Percentiles rank a stretch among this genome's conserved stretches.
Evolutionary conservation across 176 grass and related monocot species (phyloP).

Genomic region (Guadua angustifolia): DNA sequence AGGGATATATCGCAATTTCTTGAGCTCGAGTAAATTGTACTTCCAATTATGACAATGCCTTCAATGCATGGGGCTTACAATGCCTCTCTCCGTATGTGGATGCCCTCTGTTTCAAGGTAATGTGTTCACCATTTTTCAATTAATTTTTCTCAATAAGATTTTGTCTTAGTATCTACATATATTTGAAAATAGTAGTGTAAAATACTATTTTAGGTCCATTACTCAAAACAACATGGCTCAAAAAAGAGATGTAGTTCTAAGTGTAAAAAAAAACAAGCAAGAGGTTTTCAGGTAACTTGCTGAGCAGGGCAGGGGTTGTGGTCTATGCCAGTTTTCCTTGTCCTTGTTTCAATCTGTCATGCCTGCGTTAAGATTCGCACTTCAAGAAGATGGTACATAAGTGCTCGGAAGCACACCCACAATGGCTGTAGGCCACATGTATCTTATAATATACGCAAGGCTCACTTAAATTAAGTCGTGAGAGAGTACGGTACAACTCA

Average conservation of each 20-base stretch:
- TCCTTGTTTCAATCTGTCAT: not conserved
- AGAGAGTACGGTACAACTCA: slow-evolving; percentile 18
- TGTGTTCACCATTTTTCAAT: not conserved
- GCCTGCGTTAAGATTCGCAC: not conserved
- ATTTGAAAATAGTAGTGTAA: not conserved
- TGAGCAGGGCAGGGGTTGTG: not conserved
- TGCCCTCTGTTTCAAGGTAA: not conserved
- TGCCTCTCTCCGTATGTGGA: not conserved
- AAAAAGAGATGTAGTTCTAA: not conserved
- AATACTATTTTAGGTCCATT: not conserved
- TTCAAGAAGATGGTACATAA: not conserved
- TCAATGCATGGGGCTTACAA: not conserved
- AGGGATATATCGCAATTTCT: not conserved
- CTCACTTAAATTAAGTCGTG: slow-evolving; percentile 21
- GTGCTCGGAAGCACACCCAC: not conserved
- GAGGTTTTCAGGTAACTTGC: not conserved
- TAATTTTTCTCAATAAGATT: not conserved
- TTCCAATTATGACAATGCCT: not conserved
- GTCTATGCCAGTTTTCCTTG: not conserved
- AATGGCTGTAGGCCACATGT: slow-evolving; percentile 19
- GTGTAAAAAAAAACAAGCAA: not conserved
- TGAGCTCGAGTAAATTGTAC: not conserved
- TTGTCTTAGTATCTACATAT: not conserved
- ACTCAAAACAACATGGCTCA: not conserved
- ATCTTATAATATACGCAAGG: slow-evolving; percentile 39